phyloP scores from a whole-genome alignment of 2,329 filamentous ascomycete genomes.

The Fusarium caatingaense region DNA sequence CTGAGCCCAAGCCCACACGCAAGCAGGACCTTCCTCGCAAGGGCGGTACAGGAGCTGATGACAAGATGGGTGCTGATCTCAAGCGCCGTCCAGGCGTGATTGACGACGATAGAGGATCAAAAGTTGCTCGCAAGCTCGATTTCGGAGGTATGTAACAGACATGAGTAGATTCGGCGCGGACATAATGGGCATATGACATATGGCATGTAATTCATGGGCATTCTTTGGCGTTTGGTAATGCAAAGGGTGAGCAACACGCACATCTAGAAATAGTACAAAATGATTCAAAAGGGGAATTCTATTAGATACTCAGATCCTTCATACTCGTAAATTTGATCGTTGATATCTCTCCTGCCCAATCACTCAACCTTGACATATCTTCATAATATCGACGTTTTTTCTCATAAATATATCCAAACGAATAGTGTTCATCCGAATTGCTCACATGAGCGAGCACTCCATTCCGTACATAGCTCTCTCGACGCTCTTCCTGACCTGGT shows the following conservation, averaged over 20 bases:
- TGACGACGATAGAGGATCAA: slow-evolving; percentile 75
- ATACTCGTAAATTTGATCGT: slow-evolving; percentile 27
- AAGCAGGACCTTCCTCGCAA: slow-evolving; percentile 86
- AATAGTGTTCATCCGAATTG: neutral
- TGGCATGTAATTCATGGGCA: slow-evolving; percentile 17
- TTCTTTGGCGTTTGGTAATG: slow-evolving; percentile 28
- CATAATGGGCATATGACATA: neutral
- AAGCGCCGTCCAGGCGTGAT: slow-evolving; percentile 77
- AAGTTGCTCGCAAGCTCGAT: slow-evolving; percentile 85
- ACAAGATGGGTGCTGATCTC: slow-evolving; percentile 84
- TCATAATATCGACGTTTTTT: slow-evolving; percentile 27
- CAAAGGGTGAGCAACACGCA: slow-evolving; percentile 1
- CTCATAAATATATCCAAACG: slow-evolving; percentile 21
- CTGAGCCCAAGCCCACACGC: slow-evolving; percentile 83
- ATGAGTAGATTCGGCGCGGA: slow-evolving; percentile 1
- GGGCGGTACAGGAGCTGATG: slow-evolving; percentile 74
- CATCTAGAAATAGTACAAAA: slow-evolving; percentile 2
- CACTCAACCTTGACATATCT: slow-evolving; percentile 19
- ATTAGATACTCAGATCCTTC: slow-evolving; percentile 21
- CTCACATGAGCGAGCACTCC: slow-evolving; percentile 86
- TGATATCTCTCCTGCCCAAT: slow-evolving; percentile 18
- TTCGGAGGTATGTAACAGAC: slow-evolving; percentile 65
- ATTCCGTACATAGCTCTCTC: slow-evolving; percentile 98
- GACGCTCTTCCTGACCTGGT: slow-evolving; percentile 85
- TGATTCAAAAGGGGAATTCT: slow-evolving; percentile 2